These are phyloP conservation scores for Berkeleyomyces basicola DNA, from an alignment of 2,329 filamentous ascomycete species.

Conservation along the genomic window DNA sequence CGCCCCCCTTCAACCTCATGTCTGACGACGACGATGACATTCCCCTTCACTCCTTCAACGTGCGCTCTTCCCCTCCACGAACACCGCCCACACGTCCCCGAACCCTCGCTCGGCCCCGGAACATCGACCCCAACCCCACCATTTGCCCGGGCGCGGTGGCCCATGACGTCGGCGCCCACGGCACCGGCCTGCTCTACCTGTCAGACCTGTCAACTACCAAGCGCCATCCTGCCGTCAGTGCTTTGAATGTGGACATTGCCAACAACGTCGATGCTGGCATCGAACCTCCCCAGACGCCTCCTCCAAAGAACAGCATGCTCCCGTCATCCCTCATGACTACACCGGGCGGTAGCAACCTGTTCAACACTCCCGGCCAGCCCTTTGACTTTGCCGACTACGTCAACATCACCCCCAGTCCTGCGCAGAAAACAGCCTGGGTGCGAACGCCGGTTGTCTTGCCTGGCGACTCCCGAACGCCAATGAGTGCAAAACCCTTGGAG, in stretches of 20 bases:
- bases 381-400: slow-evolving; percentile 97
- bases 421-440: slow-evolving; percentile 59
- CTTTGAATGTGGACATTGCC: slow-evolving; percentile 31
- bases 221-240: neutral
- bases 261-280: slow-evolving; percentile 34
- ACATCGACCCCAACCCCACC: slow-evolving; percentile 14
- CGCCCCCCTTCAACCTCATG: slow-evolving; percentile 39
- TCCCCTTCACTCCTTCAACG: slow-evolving; percentile 57
- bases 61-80: slow-evolving; percentile 66
- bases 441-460: slow-evolving; percentile 48
- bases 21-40: slow-evolving; percentile 68
- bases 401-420: slow-evolving; percentile 91
- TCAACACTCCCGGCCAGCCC: slow-evolving; percentile 60
- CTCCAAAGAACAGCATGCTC: slow-evolving; percentile 47
- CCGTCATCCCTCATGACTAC: slow-evolving; percentile 85
- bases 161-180: slow-evolving; percentile 45
- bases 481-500: slow-evolving; percentile 12
- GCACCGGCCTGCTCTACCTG: slow-evolving; percentile 67
- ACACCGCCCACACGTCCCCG: slow-evolving; percentile 57
- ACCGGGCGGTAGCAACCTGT: slow-evolving; percentile 51
- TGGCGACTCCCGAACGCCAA: slow-evolving; percentile 30
- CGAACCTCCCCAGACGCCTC: slow-evolving; percentile 60
- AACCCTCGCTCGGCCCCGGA: slow-evolving; percentile 29
- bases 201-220: slow-evolving; percentile 74
- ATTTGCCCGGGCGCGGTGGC: slow-evolving; percentile 6